These are phyloP conservation scores for Aspergillus sp. DNA, from an alignment of 2,329 filamentous ascomycete species.

Conservation along the genomic window DNA sequence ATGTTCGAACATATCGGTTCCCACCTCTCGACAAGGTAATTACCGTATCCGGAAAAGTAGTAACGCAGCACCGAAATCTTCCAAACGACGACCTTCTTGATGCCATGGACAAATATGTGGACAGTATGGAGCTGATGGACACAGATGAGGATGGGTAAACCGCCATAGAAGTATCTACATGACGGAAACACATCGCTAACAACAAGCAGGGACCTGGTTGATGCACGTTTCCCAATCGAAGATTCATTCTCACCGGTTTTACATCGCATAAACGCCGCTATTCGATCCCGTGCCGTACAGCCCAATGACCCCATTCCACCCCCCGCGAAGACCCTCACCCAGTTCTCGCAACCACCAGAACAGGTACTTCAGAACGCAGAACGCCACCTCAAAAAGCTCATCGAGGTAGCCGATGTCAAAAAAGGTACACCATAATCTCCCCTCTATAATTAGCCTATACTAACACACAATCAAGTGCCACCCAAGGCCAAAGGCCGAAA, in stretches of 20 bases:
- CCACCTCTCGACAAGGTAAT: slow-evolving; percentile 84
- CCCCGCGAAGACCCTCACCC: slow-evolving; percentile 64
- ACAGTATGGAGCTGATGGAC: slow-evolving; percentile 81
- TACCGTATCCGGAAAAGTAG: slow-evolving; percentile 77
- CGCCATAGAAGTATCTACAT: background rate
- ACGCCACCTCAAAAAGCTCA: slow-evolving; percentile 61
- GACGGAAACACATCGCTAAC: slow-evolving; percentile 6
- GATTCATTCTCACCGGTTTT: slow-evolving; percentile 81
- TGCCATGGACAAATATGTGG: slow-evolving; percentile 89
- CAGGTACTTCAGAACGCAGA: slow-evolving; percentile 62
- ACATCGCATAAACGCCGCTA: slow-evolving; percentile 85
- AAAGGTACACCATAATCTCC: slow-evolving; percentile 55
- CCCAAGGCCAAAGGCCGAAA: slow-evolving; percentile 75
- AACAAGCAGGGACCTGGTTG: slow-evolving; percentile 49
- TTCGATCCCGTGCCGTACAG: slow-evolving; percentile 77
- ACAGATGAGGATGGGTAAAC: slow-evolving; percentile 72
- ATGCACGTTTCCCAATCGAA: slow-evolving; percentile 71
- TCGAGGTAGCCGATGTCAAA: slow-evolving; percentile 74
- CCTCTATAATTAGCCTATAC: slow-evolving; percentile 3
- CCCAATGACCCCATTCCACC: slow-evolving; percentile 64
- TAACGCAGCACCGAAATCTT: slow-evolving; percentile 80
- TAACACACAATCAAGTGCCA: slow-evolving; percentile 60
- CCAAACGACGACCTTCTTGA: slow-evolving; percentile 71
- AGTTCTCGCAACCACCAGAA: slow-evolving; percentile 71
- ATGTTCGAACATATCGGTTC: slow-evolving; percentile 86